Conservation (phyloP, 2,329 filamentous ascomycete genomes). For the Claviceps digitariae region DNA sequence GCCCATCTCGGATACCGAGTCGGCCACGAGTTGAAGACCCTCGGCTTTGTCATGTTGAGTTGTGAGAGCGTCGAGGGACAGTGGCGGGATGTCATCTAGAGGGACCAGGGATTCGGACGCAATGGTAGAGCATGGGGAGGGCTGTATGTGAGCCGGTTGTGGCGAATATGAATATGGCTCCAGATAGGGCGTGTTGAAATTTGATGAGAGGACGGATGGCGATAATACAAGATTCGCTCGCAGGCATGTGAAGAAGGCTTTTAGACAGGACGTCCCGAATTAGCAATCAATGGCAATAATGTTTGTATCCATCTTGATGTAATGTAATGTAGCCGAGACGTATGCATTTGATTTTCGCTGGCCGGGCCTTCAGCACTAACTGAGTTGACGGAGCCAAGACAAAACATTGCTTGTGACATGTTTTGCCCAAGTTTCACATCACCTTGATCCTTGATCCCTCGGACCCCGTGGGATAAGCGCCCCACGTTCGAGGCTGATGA, state of each 20-base stretch:
- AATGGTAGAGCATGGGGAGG: constrained; percentile 42
- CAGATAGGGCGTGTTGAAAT: constrained; percentile 50
- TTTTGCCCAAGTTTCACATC: neutral
- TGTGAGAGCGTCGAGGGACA: constrained; percentile 46
- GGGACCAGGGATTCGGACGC: constrained; percentile 27
- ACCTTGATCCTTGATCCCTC: neutral
- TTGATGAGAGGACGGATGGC: constrained; percentile 46
- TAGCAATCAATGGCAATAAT: neutral
- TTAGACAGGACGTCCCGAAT: constrained; percentile 20
- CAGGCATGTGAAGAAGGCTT: constrained; percentile 73
- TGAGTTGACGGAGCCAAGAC: neutral
- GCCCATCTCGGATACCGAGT: constrained; percentile 72
- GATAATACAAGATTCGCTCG: constrained; percentile 65
- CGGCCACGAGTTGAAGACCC: constrained; percentile 61
- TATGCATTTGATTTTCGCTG: neutral
- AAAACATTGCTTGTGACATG: neutral
- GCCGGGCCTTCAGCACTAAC: neutral
- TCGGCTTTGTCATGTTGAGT: constrained; percentile 47
- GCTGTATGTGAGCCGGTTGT: constrained; percentile 20
- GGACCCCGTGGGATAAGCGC: neutral
- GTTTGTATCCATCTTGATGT: neutral
- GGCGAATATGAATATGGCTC: constrained; percentile 31
- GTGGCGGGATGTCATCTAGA: constrained; percentile 42
- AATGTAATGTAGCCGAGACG: neutral
- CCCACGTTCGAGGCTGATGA: neutral